Evolutionary conservation across 768 basidiomycete species (phyloP).

Genomic region (Boletus rufocinnamomeus): DNA sequence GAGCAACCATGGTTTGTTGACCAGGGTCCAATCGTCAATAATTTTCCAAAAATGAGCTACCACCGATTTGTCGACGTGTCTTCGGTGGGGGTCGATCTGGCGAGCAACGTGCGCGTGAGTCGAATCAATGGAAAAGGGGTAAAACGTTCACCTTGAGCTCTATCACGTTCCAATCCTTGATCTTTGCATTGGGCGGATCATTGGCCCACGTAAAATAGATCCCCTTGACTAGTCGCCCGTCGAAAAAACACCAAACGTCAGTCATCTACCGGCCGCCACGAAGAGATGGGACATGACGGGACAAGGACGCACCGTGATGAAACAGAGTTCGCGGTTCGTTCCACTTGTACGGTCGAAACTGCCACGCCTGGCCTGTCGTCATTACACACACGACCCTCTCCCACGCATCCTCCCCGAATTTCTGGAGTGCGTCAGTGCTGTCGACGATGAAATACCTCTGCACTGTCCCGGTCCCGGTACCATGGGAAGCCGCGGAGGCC

Average conservation of each 20-base stretch:
- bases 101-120: neutral
- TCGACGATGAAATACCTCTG: conserved; percentile 88
- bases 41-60: conserved; percentile 97
- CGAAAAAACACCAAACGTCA: neutral
- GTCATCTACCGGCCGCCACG: neutral
- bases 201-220: conserved; percentile 94
- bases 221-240: conserved; percentile 72
- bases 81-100: conserved; percentile 86
- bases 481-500: conserved; percentile 14
- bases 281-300: neutral
- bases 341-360: conserved; percentile 98
- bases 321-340: conserved; percentile 89
- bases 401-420: conserved; percentile 94
- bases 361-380: conserved; percentile 99
- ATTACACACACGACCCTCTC: conserved; percentile 96
- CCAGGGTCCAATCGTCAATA: conserved; percentile 80
- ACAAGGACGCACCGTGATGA: conserved; percentile 69
- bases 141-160: conserved; percentile 73
- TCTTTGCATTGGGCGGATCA: conserved; percentile 83
- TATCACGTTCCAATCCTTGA: conserved; percentile 97
- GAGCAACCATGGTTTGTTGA: conserved; percentile 79
- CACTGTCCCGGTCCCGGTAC: conserved; percentile 32
- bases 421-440: conserved; percentile 86
- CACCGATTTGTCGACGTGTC: conserved; percentile 92
- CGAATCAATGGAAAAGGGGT: neutral